Evolutionary conservation across 2,329 filamentous ascomycete species (phyloP).

Genomic region (Venturia pyrina): DNA sequence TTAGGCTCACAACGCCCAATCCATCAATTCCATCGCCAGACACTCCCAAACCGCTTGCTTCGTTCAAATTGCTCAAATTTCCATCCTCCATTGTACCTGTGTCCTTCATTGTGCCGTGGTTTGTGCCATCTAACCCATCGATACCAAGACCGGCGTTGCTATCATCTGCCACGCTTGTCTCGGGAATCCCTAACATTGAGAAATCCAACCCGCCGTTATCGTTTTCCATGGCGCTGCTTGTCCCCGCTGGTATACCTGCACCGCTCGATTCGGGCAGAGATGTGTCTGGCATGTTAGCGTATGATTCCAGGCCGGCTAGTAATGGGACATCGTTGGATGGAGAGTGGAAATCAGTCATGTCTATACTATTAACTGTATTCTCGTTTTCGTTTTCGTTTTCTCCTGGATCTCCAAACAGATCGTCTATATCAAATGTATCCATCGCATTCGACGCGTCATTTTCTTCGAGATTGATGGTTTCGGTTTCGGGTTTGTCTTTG

Average conservation of each 20-base stretch:
- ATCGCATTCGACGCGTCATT: slow-evolving; percentile 16
- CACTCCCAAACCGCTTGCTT: neutral
- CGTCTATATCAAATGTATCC: slow-evolving; percentile 21
- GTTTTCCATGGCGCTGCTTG: neutral
- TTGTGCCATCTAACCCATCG: neutral
- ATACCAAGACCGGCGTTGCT: neutral
- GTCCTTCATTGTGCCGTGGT: neutral
- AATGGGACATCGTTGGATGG: slow-evolving; percentile 23
- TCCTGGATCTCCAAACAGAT: slow-evolving; percentile 26
- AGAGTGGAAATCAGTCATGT: slow-evolving; percentile 15
- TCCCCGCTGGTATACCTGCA: neutral
- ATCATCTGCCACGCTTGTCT: neutral
- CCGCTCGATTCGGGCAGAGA: neutral
- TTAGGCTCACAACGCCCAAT: neutral
- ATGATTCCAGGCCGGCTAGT: slow-evolving; percentile 31
- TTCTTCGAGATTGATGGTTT: slow-evolving; percentile 1
- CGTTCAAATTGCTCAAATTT: neutral
- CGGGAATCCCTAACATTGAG: neutral
- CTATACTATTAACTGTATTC: slow-evolving; percentile 1
- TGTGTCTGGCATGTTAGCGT: slow-evolving; percentile 22
- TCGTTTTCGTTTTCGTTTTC: slow-evolving; percentile 7
- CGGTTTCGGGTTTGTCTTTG: slow-evolving; percentile 1
- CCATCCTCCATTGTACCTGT: neutral
- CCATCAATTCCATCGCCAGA: neutral
- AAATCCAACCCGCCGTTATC: slow-evolving; percentile 5